phyloP scores from a whole-genome alignment of 768 basidiomycete genomes.

The Amanita jacksonii region DNA sequence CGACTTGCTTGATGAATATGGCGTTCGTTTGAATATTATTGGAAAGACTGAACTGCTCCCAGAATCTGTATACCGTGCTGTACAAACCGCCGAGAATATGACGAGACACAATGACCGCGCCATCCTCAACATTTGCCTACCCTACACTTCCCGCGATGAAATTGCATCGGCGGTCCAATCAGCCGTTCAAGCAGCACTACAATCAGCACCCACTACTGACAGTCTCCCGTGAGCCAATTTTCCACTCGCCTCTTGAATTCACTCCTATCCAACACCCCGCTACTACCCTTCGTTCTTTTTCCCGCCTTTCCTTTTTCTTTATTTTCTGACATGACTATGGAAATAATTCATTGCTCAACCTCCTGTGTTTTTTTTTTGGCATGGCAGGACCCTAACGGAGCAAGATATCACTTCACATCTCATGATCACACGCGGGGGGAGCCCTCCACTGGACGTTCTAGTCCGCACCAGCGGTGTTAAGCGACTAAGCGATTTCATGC shows the following conservation, averaged over 20 bases:
- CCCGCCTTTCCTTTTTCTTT: neutral
- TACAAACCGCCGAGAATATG: conserved; percentile 62
- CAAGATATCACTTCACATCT: conserved; percentile 57
- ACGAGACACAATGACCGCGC: conserved; percentile 66
- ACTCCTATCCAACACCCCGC: neutral
- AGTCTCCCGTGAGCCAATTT: neutral
- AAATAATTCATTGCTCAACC: no score
- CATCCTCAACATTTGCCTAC: conserved; percentile 86
- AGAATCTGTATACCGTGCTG: conserved; percentile 56
- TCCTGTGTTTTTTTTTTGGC: neutral
- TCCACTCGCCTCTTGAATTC: no score
- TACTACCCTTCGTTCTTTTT: no score
- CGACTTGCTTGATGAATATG: conserved; percentile 70
- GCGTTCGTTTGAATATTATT: conserved; percentile 76
- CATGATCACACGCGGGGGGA: conserved; percentile 52
- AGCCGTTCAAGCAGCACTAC: conserved; percentile 33
- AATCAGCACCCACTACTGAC: neutral
- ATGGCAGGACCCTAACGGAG: conserved; percentile 42
- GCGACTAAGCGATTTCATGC: conserved; percentile 79
- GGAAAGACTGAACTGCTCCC: conserved; percentile 76
- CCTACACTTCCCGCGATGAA: conserved; percentile 89
- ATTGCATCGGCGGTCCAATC: conserved; percentile 70
- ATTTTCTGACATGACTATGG: neutral
- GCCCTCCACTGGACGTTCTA: conserved; percentile 81
- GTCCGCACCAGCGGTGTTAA: conserved; percentile 88